These are phyloP conservation scores for Tricholoma furcatifolium DNA, from an alignment of 768 basidiomycete species.

Conservation along the genomic window DNA sequence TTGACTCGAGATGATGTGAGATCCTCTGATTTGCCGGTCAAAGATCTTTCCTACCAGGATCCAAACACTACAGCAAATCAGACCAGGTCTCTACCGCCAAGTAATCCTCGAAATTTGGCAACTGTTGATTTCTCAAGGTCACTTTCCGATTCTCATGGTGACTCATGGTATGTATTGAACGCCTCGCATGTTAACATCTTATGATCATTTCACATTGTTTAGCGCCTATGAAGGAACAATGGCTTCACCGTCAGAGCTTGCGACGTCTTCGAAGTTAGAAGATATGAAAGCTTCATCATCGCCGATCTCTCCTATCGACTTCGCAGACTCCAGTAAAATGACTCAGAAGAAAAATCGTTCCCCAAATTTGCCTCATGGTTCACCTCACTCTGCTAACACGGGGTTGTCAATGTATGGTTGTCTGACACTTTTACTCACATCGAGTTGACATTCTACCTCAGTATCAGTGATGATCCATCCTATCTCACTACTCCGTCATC, in stretches of 20 bases:
- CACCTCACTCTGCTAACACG: background rate
- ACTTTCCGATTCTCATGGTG: background rate
- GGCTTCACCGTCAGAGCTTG: background rate
- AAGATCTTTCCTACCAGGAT: background rate
- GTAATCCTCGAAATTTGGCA: background rate
- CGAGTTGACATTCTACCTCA: background rate
- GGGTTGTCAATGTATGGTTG: background rate
- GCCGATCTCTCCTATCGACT: too few species aligned
- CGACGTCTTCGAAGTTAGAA: too few species aligned
- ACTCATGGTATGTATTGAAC: background rate
- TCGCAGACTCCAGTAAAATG: too few species aligned
- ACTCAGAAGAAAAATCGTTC: too few species aligned
- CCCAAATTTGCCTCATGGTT: too few species aligned
- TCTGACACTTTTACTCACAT: background rate
- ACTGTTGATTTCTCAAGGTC: background rate
- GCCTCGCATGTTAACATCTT: too few species aligned
- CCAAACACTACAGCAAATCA: background rate
- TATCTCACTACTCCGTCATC: constrained; percentile 4
- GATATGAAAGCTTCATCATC: too few species aligned
- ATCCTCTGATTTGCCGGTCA: background rate
- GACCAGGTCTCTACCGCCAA: background rate
- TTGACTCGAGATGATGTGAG: too few species aligned
- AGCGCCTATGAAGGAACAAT: too few species aligned
- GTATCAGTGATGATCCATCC: background rate
- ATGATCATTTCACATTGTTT: too few species aligned